phyloP scores from a whole-genome alignment of 768 basidiomycete genomes.

The Boletus tomentosulus region DNA sequence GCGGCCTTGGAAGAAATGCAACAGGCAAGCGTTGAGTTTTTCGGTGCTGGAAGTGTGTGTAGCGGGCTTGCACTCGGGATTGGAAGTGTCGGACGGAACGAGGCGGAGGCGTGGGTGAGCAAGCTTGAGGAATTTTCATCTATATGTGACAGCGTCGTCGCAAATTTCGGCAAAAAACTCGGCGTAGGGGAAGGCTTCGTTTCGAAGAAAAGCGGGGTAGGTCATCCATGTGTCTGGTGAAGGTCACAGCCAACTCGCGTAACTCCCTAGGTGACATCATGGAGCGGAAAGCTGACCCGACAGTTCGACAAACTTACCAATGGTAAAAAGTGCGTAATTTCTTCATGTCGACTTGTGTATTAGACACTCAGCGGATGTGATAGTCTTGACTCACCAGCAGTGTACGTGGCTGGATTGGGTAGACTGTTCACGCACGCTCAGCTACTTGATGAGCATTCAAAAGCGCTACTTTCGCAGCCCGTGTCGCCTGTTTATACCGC shows the following conservation, averaged over 20 bases:
- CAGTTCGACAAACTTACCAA: conserved; percentile 82
- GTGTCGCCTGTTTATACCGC: conserved; percentile 69
- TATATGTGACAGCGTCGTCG: conserved; percentile 75
- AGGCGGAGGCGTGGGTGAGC: conserved; percentile 72
- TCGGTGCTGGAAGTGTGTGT: conserved; percentile 76
- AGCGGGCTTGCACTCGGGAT: conserved; percentile 72
- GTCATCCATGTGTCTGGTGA: conserved; percentile 17
- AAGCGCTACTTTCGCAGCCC: conserved; percentile 63
- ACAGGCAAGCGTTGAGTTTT: conserved; percentile 63
- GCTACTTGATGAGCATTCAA: conserved; percentile 83
- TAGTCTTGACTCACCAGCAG: conserved; percentile 85
- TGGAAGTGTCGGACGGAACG: conserved; percentile 69
- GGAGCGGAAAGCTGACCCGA: conserved; percentile 70
- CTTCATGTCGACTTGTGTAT: conserved; percentile 3
- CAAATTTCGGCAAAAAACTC: conserved; percentile 82
- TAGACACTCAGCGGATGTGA: conserved; percentile 12
- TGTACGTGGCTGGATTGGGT: conserved; percentile 73
- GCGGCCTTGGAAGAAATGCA: conserved; percentile 79
- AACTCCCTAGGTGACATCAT: conserved; percentile 47
- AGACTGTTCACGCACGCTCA: conserved; percentile 72
- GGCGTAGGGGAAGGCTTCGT: conserved; percentile 86
- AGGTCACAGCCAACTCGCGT: conserved; percentile 8
- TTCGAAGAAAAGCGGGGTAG: conserved; percentile 67
- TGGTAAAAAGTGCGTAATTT: conserved; percentile 72
- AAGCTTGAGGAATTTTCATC: conserved; percentile 79